A percentile compares a stretch with the other conserved stretches of the same genome.
Evolutionary conservation across 306 rosid species (phyloP).

Genomic region (Lotus japonicus): DNA sequence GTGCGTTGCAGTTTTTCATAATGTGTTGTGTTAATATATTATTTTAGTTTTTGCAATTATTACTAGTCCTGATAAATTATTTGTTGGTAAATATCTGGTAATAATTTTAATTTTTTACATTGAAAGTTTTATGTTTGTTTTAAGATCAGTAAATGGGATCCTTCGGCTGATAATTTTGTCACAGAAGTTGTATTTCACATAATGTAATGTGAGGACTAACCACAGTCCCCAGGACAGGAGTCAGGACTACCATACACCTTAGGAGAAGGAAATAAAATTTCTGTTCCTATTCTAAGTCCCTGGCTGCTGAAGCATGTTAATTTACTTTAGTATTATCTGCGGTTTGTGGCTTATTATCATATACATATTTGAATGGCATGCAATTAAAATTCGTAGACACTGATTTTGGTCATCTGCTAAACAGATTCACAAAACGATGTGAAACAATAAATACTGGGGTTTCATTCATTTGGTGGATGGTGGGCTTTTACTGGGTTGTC

Average conservation of each 20-base stretch:
- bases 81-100: background rate
- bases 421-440: slow-evolving; percentile 62
- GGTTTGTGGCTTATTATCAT: slow-evolving; percentile 14
- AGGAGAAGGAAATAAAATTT: background rate
- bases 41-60: background rate
- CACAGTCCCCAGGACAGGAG: background rate
- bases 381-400: slow-evolving; percentile 19
- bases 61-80: background rate
- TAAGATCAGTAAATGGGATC: background rate
- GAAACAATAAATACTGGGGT: slow-evolving; percentile 77
- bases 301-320: slow-evolving; percentile 19
- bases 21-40: background rate
- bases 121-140: background rate
- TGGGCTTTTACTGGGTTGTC: slow-evolving; percentile 96
- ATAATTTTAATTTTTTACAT: background rate
- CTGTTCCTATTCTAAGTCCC: background rate
- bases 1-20: background rate
- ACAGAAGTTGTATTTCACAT: background rate
- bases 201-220: background rate
- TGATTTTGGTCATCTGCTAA: slow-evolving; percentile 29
- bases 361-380: slow-evolving; percentile 7
- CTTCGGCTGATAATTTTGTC: background rate
- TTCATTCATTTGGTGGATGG: slow-evolving; percentile 92
- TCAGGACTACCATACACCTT: background rate
- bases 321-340: background rate